Percentiles rank a stretch among this genome's conserved stretches.
These are phyloP conservation scores for Monascus ruber DNA, from an alignment of 2,329 filamentous ascomycete species.

Conservation along the genomic window DNA sequence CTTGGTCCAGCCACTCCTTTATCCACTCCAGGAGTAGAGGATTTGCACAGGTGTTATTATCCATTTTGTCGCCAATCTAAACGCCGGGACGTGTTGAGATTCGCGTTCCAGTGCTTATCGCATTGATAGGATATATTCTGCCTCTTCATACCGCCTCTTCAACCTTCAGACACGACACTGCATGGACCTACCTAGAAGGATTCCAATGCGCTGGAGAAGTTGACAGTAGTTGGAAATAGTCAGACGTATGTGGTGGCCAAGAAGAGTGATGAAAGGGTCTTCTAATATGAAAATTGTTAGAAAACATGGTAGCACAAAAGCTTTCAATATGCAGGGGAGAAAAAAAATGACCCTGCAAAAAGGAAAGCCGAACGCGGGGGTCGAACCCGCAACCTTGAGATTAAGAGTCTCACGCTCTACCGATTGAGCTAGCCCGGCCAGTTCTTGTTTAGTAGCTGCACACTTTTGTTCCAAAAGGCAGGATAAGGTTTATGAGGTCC, in stretches of 20 bases:
- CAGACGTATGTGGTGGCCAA: neutral
- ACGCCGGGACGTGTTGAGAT: neutral
- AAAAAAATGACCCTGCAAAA: constrained; percentile 6
- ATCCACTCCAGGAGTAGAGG: constrained; percentile 62
- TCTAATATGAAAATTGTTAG: neutral
- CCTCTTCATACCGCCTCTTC: too few species aligned
- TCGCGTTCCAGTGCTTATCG: neutral
- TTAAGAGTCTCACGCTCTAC: constrained; percentile 42
- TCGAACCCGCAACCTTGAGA: constrained; percentile 33
- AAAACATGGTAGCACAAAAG: neutral
- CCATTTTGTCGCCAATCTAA: constrained; percentile 12
- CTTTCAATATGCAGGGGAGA: neutral
- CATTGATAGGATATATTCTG: too few species aligned
- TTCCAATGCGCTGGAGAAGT: neutral
- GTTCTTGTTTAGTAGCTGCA: too few species aligned
- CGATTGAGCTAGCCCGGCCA: constrained; percentile 41
- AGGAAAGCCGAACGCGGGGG: constrained; percentile 28
- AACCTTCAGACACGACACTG: neutral
- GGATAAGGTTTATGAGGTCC: too few species aligned
- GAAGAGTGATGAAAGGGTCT: neutral
- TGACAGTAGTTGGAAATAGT: neutral
- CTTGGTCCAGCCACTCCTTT: constrained; percentile 64
- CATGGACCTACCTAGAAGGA: neutral
- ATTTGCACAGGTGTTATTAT: constrained; percentile 47
- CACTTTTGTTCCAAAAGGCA: too few species aligned